Evolutionary conservation across 257 asterid genomes (phyloP).

Genomic region (Thymus mandschuricus): DNA sequence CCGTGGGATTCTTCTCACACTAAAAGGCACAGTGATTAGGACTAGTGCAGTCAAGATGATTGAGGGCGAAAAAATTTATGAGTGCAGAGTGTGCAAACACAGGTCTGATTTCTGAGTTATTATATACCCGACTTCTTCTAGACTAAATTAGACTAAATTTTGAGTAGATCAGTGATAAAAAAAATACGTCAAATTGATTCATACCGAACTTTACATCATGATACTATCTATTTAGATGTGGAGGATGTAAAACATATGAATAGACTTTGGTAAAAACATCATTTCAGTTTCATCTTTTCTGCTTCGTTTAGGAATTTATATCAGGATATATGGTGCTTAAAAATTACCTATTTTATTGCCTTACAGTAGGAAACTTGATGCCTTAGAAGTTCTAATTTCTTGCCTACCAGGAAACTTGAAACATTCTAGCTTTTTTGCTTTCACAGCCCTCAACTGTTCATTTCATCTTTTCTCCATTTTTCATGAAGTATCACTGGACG

Average conservation of each 20-base stretch:
- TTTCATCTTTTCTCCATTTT: constrained; percentile 9
- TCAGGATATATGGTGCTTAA: constrained; percentile 14
- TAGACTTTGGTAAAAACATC: neutral
- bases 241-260: constrained; percentile 1
- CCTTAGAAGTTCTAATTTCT: neutral
- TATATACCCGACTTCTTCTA: constrained; percentile 22
- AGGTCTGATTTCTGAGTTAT: constrained; percentile 54
- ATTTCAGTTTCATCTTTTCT: constrained; percentile 3
- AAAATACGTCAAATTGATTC: constrained; percentile 1
- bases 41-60: constrained; percentile 97
- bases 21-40: constrained; percentile 95
- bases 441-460: constrained; percentile 5
- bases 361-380: constrained; percentile 20
- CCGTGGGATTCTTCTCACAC: constrained; percentile 88
- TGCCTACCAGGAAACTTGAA: constrained; percentile 4
- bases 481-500: constrained; percentile 13
- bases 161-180: constrained; percentile 16
- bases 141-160: constrained; percentile 6
- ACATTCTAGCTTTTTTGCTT: neutral
- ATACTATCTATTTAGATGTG: constrained; percentile 9
- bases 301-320: constrained; percentile 5
- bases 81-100: constrained; percentile 85
- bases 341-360: neutral
- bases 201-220: constrained; percentile 15
- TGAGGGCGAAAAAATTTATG: constrained; percentile 88